phyloP scores from a whole-genome alignment of 2,329 filamentous ascomycete genomes.

The Penicillium nordicum region DNA sequence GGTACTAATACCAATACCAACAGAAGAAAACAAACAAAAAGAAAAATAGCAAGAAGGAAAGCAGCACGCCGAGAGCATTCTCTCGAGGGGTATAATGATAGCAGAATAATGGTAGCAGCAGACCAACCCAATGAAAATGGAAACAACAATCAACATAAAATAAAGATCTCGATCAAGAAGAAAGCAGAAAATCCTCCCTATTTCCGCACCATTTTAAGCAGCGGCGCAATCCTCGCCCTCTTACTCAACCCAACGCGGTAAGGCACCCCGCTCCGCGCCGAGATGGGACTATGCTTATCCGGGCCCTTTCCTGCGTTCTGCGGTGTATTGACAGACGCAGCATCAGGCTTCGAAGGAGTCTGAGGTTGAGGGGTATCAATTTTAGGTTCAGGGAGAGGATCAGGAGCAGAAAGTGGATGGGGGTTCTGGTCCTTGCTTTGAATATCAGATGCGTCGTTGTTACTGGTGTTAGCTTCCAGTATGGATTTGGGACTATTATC shows the following conservation, averaged over 20 bases:
- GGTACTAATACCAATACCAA: background rate
- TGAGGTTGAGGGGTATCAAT: constrained; percentile 4
- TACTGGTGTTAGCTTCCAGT: background rate
- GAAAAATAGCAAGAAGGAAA: background rate
- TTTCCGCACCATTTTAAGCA: constrained; percentile 47
- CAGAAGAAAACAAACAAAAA: background rate
- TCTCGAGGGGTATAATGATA: constrained; percentile 19
- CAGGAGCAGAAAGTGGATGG: background rate
- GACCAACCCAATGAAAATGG: background rate
- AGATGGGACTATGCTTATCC: constrained; percentile 42
- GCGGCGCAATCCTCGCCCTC: constrained; percentile 46
- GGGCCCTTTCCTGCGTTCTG: constrained; percentile 26
- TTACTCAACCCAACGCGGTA: constrained; percentile 51
- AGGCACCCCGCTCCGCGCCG: constrained; percentile 38
- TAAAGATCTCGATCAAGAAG: background rate
- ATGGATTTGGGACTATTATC: background rate
- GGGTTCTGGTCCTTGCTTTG: constrained; percentile 2
- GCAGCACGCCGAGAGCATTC: constrained; percentile 5
- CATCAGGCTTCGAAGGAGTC: constrained; percentile 3
- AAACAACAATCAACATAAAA: background rate
- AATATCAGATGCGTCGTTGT: background rate
- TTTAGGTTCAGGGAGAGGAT: background rate
- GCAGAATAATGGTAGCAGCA: constrained; percentile 8
- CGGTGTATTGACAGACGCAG: background rate
- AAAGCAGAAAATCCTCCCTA: constrained; percentile 14